Evolutionary conservation across 192 early-diverging fungal genomes (phyloP).

Genomic region (Coemansia sp.): DNA sequence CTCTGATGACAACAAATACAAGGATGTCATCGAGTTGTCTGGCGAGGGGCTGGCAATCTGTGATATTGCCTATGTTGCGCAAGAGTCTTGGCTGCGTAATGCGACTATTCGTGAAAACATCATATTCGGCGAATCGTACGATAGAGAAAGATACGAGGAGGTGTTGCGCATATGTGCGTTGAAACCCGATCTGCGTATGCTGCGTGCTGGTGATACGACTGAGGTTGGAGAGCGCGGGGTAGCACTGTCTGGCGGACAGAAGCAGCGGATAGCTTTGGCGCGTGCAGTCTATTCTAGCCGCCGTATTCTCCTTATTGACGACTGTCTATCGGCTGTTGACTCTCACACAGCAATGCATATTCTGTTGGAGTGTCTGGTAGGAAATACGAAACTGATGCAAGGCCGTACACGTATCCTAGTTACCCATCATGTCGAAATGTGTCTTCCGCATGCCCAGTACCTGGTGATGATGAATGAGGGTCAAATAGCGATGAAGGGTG

Average conservation of each 20-base stretch:
- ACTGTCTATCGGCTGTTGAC: conserved; percentile 91
- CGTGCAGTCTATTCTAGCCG: conserved; percentile 79
- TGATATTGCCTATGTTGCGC: conserved; percentile 83
- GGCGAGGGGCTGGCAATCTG: conserved; percentile 38
- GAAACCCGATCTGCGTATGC: conserved; percentile 73
- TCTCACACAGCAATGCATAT: conserved; percentile 89
- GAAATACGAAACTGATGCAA: conserved; percentile 58
- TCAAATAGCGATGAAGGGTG: conserved; percentile 54
- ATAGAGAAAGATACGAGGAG: conserved; percentile 69
- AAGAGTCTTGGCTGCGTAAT: conserved; percentile 70
- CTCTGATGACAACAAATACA: neutral
- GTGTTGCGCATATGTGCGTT: conserved; percentile 83
- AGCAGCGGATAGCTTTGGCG: conserved; percentile 78
- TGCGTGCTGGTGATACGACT: conserved; percentile 84
- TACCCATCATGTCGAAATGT: conserved; percentile 75
- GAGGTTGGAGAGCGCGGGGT: conserved; percentile 87
- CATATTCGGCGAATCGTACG: conserved; percentile 72
- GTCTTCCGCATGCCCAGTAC: conserved; percentile 46
- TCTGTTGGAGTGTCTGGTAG: conserved; percentile 70
- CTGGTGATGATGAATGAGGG: conserved; percentile 66
- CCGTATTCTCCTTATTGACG: conserved; percentile 72
- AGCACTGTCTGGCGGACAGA: conserved; percentile 80
- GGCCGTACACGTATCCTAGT: conserved; percentile 81
- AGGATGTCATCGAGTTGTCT: conserved; percentile 47
- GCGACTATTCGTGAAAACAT: conserved; percentile 81